Conservation (phyloP, 2,329 filamentous ascomycete genomes). For the Colletotrichum eleusines region DNA sequence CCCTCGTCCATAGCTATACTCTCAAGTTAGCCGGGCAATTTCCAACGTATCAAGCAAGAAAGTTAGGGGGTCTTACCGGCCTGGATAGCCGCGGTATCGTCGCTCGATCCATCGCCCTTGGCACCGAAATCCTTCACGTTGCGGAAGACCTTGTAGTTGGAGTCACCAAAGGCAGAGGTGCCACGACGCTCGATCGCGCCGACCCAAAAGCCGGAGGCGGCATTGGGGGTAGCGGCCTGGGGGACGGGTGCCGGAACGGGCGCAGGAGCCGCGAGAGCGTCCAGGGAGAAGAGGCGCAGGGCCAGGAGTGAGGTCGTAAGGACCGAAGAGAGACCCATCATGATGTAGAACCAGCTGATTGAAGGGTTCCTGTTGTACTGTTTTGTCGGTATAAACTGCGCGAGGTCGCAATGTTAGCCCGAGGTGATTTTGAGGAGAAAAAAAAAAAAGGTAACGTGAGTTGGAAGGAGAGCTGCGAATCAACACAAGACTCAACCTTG, state of each 20-base stretch:
- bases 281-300: constrained; percentile 55
- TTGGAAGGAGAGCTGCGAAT: constrained; percentile 1
- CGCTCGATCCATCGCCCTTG: constrained; percentile 74
- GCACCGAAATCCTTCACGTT: constrained; percentile 84
- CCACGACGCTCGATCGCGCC: constrained; percentile 77
- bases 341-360: constrained; percentile 52
- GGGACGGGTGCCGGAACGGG: constrained; percentile 41
- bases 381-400: constrained; percentile 30
- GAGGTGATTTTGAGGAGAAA: background rate
- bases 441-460: constrained; percentile 23
- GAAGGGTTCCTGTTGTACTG: constrained; percentile 40
- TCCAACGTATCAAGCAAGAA: no score
- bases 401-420: constrained; percentile 9
- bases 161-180: constrained; percentile 69
- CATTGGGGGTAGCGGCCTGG: constrained; percentile 42
- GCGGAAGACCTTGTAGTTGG: constrained; percentile 78
- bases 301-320: constrained; percentile 58
- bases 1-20: constrained; percentile 74
- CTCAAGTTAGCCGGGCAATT: background rate
- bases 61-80: constrained; percentile 52
- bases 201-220: constrained; percentile 76
- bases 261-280: constrained; percentile 50
- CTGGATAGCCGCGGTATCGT: constrained; percentile 93
- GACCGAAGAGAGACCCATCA: constrained; percentile 59
- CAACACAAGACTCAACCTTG: constrained; percentile 10